A percentile compares a stretch with the other conserved stretches of the same genome.
Evolutionary conservation across 352 stramenopile species (phyloP).

Genomic region (Phytophthora sp.): DNA sequence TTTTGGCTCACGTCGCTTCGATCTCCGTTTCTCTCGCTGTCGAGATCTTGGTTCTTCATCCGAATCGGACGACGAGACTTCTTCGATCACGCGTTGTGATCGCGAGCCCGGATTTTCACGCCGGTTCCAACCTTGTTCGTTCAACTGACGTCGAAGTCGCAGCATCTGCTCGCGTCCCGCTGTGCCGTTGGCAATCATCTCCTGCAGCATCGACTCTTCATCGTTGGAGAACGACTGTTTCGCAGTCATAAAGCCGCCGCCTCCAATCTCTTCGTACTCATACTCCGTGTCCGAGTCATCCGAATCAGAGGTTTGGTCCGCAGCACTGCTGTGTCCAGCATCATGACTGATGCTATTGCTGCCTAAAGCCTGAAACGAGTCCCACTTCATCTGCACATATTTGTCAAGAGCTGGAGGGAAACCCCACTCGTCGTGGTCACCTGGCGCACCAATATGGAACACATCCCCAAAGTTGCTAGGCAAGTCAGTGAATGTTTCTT

Average conservation of each 20-base stretch:
- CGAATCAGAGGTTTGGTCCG: conserved; percentile 46
- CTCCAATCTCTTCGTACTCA: conserved; percentile 49
- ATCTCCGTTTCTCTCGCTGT: conserved; percentile 31
- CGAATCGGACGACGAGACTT: conserved; percentile 55
- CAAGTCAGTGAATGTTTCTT: conserved; percentile 67
- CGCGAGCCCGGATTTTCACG: conserved; percentile 44
- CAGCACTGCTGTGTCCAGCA: conserved; percentile 19
- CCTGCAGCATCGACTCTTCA: conserved; percentile 73
- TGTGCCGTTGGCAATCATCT: conserved; percentile 84
- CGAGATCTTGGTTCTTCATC: conserved; percentile 41
- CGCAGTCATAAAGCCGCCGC: conserved; percentile 60
- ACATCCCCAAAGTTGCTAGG: conserved; percentile 55
- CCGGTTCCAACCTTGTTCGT: conserved; percentile 69
- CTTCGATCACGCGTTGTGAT: conserved; percentile 36
- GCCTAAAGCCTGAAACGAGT: conserved; percentile 58
- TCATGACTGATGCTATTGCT: conserved; percentile 19
- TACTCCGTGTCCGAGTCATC: conserved; percentile 71
- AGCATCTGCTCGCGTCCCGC: conserved; percentile 73
- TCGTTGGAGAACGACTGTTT: conserved; percentile 72
- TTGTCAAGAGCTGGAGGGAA: conserved; percentile 68
- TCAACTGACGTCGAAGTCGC: conserved; percentile 63
- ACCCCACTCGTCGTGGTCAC: conserved; percentile 52
- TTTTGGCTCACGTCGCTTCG: conserved; percentile 34
- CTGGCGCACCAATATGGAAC: conserved; percentile 41
- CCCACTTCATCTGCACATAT: conserved; percentile 84